These are phyloP conservation scores for Arabidopsis hybrid DNA, from an alignment of 441 rosid genomes.

Conservation along the genomic window DNA sequence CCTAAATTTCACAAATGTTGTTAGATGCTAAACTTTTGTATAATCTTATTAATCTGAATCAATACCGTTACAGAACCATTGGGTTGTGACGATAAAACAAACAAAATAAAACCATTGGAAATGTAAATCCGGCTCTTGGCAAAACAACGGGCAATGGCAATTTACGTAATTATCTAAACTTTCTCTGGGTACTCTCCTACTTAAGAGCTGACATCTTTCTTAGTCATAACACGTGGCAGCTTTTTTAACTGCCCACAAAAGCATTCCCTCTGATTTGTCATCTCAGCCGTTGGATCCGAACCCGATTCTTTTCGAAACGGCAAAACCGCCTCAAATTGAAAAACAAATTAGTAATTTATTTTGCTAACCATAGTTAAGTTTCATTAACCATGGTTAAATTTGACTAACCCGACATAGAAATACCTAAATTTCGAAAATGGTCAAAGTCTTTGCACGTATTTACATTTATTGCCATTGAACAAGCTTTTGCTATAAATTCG, in stretches of 20 bases:
- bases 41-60: not conserved
- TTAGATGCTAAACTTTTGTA: not conserved
- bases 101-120: conserved; percentile 28
- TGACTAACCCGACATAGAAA: conserved; percentile 25
- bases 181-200: not conserved
- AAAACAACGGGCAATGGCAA: conserved; percentile 48
- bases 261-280: not conserved
- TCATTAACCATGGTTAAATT: conserved; percentile 40
- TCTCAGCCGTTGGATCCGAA: conserved; percentile 45
- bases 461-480: conserved; percentile 44
- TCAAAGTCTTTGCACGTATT: conserved; percentile 17
- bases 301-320: conserved; percentile 46
- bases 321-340: conserved; percentile 33
- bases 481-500: conserved; percentile 56
- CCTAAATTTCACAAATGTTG: not conserved
- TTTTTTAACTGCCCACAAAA: conserved; percentile 37
- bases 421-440: conserved; percentile 32
- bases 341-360: not conserved
- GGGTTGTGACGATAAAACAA: conserved; percentile 7
- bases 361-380: conserved; percentile 46
- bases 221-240: conserved; percentile 45
- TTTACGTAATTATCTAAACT: conserved; percentile 28
- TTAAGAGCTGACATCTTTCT: conserved; percentile 33
- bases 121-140: conserved; percentile 34
- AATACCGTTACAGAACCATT: conserved; percentile 28